These are phyloP conservation scores for Globisporangium mamillatum DNA, from an alignment of 352 stramenopile species.

Conservation along the genomic window DNA sequence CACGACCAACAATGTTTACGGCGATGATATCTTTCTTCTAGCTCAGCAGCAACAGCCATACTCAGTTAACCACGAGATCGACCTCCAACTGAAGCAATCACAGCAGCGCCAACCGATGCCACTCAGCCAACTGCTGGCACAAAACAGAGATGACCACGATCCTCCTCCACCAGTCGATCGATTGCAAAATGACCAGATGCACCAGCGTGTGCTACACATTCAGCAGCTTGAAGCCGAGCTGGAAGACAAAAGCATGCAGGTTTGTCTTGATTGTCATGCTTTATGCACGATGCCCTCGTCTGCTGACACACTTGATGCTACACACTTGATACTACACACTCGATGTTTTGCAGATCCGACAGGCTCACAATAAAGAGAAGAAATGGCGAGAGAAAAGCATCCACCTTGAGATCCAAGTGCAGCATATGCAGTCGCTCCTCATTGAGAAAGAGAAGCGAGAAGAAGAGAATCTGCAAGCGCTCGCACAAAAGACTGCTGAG, in stretches of 20 bases:
- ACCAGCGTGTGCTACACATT: background rate
- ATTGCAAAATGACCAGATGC: background rate
- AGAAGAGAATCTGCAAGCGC: conserved; percentile 20
- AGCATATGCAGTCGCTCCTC: conserved; percentile 19
- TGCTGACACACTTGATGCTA: background rate
- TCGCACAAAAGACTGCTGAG: conserved; percentile 31
- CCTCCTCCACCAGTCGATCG: background rate
- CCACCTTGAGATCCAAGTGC: conserved; percentile 23
- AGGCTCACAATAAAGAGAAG: conserved; percentile 13
- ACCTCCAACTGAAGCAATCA: background rate
- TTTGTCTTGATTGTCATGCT: background rate
- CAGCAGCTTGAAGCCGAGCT: conserved; percentile 16
- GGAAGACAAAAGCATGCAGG: conserved; percentile 8
- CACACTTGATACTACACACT: background rate
- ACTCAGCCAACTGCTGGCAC: conserved; percentile 14
- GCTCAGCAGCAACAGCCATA: background rate
- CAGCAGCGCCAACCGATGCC: conserved; percentile 8
- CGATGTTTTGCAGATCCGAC: conserved; percentile 10
- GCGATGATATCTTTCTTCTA: background rate
- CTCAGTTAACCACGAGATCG: background rate
- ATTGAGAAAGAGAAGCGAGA: conserved; percentile 28
- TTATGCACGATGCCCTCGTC: background rate
- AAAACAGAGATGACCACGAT: background rate
- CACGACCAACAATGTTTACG: background rate
- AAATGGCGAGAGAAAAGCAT: conserved; percentile 22